Evolutionary conservation across 148 eudicot genomes (phyloP).

Genomic region (Cornus florida): DNA sequence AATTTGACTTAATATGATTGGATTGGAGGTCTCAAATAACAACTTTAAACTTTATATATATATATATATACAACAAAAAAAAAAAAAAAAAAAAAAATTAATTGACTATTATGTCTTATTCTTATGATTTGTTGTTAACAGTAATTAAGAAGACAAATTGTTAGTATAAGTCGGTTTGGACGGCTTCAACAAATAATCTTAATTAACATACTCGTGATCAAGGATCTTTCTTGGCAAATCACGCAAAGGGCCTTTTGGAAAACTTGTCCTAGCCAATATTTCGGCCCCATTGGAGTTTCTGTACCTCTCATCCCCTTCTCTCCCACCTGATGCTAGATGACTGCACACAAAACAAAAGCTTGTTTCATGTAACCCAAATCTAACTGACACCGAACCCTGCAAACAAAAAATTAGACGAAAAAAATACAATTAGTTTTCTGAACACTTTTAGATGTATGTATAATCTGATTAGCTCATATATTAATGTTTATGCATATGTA

Average conservation of each 20-base stretch:
- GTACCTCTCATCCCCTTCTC: conserved; percentile 48
- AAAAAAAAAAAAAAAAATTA: too few species aligned
- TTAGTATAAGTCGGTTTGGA: conserved; percentile 1
- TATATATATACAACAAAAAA: background rate
- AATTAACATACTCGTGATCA: conserved; percentile 46
- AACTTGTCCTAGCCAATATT: conserved; percentile 45
- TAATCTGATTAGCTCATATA: too few species aligned
- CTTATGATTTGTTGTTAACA: background rate
- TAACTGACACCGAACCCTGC: conserved; percentile 60
- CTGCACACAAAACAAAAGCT: conserved; percentile 61
- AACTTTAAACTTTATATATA: background rate
- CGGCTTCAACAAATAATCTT: background rate
- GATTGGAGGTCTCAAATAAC: conserved; percentile 5
- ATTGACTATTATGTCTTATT: conserved; percentile 1
- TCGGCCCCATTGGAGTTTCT: conserved; percentile 45
- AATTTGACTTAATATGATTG: background rate
- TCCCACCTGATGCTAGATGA: conserved; percentile 65
- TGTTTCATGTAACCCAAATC: conserved; percentile 48
- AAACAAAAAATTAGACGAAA: background rate
- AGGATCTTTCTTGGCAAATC: conserved; percentile 43
- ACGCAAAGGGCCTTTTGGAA: conserved; percentile 29
- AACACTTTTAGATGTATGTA: too few species aligned
- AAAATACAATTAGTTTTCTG: too few species aligned
- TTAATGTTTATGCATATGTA: background rate
- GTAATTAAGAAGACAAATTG: background rate